phyloP scores from a whole-genome alignment of 2,329 filamentous ascomycete genomes.

The Colletotrichum plurivorum region DNA sequence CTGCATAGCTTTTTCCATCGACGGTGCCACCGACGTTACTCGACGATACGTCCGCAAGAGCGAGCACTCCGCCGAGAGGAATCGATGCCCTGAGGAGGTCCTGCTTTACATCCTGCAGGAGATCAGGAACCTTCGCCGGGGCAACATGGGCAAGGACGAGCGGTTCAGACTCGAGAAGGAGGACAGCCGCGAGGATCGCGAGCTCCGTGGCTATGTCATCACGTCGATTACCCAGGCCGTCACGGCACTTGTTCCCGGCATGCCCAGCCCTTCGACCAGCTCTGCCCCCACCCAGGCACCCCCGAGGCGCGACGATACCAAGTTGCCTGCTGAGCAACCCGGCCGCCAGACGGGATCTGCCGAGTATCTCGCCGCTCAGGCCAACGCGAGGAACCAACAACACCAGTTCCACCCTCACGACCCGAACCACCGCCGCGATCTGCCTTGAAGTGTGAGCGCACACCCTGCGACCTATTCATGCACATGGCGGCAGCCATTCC shows the following conservation, averaged over 20 bases:
- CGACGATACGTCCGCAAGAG: constrained; percentile 79
- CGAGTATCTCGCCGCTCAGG: constrained; percentile 64
- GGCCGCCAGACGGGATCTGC: constrained; percentile 64
- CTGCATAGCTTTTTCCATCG: constrained; percentile 95
- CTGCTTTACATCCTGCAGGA: constrained; percentile 93
- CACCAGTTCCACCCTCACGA: constrained; percentile 59
- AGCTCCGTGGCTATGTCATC: constrained; percentile 82
- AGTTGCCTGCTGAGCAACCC: constrained; percentile 73
- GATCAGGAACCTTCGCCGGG: constrained; percentile 86
- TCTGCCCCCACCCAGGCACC: constrained; percentile 42
- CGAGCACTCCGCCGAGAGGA: constrained; percentile 81
- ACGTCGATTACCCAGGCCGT: constrained; percentile 81
- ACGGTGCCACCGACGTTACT: constrained; percentile 80
- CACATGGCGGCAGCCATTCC: background rate
- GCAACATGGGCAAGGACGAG: constrained; percentile 88
- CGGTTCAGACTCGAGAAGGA: constrained; percentile 86
- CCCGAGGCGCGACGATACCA: constrained; percentile 66
- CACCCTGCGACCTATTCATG: background rate
- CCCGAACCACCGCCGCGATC: constrained; percentile 56
- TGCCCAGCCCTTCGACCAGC: constrained; percentile 47
- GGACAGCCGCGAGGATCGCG: constrained; percentile 80
- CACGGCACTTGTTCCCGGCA: constrained; percentile 74
- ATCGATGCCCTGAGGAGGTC: constrained; percentile 87
- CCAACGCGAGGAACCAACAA: constrained; percentile 55
- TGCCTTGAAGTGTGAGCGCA: constrained; percentile 47